Percentiles rank a stretch among this genome's conserved stretches.
phyloP scores from a whole-genome alignment of 768 basidiomycete genomes.

The Mycena albidolilacea region DNA sequence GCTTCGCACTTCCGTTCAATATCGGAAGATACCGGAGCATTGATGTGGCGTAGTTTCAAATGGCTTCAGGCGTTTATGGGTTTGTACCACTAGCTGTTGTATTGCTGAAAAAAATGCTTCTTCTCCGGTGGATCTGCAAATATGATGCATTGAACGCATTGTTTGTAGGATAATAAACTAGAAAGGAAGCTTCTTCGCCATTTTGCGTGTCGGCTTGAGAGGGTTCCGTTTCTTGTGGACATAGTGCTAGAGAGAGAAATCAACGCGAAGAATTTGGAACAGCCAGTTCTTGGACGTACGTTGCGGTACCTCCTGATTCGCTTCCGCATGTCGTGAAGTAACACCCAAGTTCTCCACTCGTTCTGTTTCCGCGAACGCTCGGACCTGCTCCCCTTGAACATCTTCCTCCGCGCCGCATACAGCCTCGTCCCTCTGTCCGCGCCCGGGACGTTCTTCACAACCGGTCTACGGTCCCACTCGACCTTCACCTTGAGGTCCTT shows the following conservation, averaged over 20 bases:
- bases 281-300: slow-evolving; percentile 55
- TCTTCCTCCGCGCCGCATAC: slow-evolving; percentile 83
- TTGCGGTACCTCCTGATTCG: slow-evolving; percentile 77
- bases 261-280: slow-evolving; percentile 15
- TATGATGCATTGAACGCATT: neutral
- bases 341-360: slow-evolving; percentile 63
- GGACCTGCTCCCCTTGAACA: slow-evolving; percentile 97
- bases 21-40: neutral
- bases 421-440: slow-evolving; percentile 72
- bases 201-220: slow-evolving; percentile 66
- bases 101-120: neutral
- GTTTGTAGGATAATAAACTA: slow-evolving; percentile 51
- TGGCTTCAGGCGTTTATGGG: too few relatives aligned
- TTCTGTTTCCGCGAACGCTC: slow-evolving; percentile 70
- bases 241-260: slow-evolving; percentile 55
- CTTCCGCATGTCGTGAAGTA: slow-evolving; percentile 80
- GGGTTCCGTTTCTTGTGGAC: slow-evolving; percentile 69
- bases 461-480: slow-evolving; percentile 62
- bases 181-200: slow-evolving; percentile 74
- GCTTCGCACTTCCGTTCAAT: slow-evolving; percentile 28
- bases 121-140: neutral
- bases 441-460: slow-evolving; percentile 60
- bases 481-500: slow-evolving; percentile 27
- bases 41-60: neutral
- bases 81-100: slow-evolving; percentile 29